Conservation (phyloP, 2,329 filamentous ascomycete genomes). For the Fusarium nygamai region DNA sequence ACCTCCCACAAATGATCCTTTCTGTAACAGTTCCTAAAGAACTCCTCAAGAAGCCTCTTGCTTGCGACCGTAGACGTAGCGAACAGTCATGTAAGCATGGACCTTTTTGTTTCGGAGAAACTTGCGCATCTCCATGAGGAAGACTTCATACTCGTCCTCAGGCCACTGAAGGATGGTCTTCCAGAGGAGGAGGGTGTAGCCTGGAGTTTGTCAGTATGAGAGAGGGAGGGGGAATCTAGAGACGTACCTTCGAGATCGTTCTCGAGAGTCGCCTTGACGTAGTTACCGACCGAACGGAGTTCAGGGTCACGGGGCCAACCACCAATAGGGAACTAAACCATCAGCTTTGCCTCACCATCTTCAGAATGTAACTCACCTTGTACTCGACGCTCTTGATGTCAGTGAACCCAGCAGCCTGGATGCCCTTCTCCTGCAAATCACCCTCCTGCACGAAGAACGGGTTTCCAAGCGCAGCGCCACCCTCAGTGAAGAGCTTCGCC, state of each 20-base stretch:
- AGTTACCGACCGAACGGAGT: constrained; percentile 31
- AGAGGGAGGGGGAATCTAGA: fast-evolving
- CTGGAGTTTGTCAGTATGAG: neutral
- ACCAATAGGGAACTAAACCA: constrained; percentile 31
- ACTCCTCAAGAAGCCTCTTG: neutral
- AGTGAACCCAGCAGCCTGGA: constrained; percentile 32
- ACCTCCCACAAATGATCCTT: too few relatives aligned
- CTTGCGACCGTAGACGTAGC: constrained; percentile 35
- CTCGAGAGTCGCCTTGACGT: constrained; percentile 33
- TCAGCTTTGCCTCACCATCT: neutral
- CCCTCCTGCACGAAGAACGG: constrained; percentile 30
- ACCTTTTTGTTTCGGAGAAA: constrained; percentile 25
- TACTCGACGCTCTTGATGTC: constrained; percentile 33
- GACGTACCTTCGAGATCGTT: constrained; percentile 35
- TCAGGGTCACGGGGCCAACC: constrained; percentile 31
- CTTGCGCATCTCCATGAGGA: constrained; percentile 32
- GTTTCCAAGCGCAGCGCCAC: constrained; percentile 20
- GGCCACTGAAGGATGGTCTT: constrained; percentile 34
- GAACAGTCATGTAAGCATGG: constrained; percentile 33
- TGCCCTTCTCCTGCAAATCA: constrained; percentile 16
- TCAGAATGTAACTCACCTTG: constrained; percentile 4
- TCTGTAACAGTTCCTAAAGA: neutral
- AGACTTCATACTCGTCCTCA: constrained; percentile 33
- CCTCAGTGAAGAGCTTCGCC: constrained; percentile 25
- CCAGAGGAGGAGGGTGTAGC: constrained; percentile 35